A percentile compares a stretch with the other conserved stretches of the same genome.
Conservation (phyloP, 1,284 basidiomycete species). For the Amylostereum areolatum region DNA sequence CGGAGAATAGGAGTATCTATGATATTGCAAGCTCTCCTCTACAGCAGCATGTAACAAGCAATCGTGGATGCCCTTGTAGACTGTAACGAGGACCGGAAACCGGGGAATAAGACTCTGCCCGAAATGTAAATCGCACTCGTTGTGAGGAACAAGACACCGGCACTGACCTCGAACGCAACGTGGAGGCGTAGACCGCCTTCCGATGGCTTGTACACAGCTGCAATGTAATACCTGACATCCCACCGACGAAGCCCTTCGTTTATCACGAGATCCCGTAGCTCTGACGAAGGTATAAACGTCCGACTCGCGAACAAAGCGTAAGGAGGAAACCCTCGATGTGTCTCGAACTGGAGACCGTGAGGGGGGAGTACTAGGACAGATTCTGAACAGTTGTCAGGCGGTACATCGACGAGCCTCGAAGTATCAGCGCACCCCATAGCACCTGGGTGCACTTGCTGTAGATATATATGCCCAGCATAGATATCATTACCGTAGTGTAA, state of each 20-base stretch:
- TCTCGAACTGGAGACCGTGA: slow-evolving; percentile 69
- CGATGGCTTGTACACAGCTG: slow-evolving; percentile 33
- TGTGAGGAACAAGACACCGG: not conserved
- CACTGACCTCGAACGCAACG: slow-evolving; percentile 49
- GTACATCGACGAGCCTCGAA: not conserved
- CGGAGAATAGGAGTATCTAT: not conserved
- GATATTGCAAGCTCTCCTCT: not conserved
- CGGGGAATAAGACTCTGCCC: slow-evolving; percentile 57
- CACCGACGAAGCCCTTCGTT: slow-evolving; percentile 69
- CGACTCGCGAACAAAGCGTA: slow-evolving; percentile 39
- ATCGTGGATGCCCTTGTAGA: slow-evolving; percentile 16
- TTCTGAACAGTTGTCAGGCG: slow-evolving; percentile 35
- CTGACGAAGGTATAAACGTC: slow-evolving; percentile 52
- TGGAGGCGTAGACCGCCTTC: slow-evolving; percentile 28
- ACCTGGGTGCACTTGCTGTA: slow-evolving; percentile 38
- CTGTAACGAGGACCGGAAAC: slow-evolving; percentile 51
- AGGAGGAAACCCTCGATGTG: slow-evolving; percentile 48
- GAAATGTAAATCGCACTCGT: slow-evolving; percentile 3
- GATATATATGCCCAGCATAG: slow-evolving; percentile 13
- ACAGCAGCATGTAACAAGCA: no score
- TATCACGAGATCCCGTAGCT: slow-evolving; percentile 58
- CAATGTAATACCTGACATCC: slow-evolving; percentile 66
- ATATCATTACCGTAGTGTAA: slow-evolving; percentile 1
- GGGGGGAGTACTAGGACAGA: slow-evolving; percentile 59
- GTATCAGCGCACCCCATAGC: slow-evolving; percentile 38